Evolutionary conservation across 2,329 filamentous ascomycete genomes (phyloP).

Genomic region (Fusarium fracticaudum): DNA sequence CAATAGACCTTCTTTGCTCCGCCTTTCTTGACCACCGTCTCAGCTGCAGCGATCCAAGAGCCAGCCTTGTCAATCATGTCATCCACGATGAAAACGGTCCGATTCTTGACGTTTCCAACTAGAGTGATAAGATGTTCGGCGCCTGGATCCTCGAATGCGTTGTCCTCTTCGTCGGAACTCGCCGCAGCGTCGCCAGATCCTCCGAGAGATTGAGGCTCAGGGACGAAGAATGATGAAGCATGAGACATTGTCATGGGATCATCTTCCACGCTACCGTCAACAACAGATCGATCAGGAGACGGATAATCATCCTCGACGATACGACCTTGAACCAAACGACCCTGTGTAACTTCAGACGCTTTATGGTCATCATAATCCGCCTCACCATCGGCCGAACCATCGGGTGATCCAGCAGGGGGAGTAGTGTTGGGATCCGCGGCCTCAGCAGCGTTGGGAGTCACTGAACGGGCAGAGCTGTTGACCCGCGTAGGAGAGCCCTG

Average conservation of each 20-base stretch:
- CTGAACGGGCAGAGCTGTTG: slow-evolving; percentile 29
- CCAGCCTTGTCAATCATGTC: slow-evolving; percentile 99
- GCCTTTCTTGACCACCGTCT: slow-evolving; percentile 94
- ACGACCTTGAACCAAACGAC: slow-evolving; percentile 90
- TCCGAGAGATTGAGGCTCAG: slow-evolving; percentile 74
- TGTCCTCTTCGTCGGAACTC: slow-evolving; percentile 92
- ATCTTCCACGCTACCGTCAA: slow-evolving; percentile 74
- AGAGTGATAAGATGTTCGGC: slow-evolving; percentile 96
- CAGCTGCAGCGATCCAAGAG: slow-evolving; percentile 96
- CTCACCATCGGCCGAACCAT: slow-evolving; percentile 45
- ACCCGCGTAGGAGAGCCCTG: slow-evolving; percentile 55
- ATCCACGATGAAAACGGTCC: slow-evolving; percentile 93
- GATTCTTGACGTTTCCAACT: slow-evolving; percentile 91
- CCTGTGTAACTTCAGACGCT: slow-evolving; percentile 89
- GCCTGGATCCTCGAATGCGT: slow-evolving; percentile 80
- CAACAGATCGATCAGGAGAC: slow-evolving; percentile 76
- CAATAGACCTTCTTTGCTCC: slow-evolving; percentile 94
- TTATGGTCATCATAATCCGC: slow-evolving; percentile 78
- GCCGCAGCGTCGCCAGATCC: slow-evolving; percentile 85
- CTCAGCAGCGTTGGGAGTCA: slow-evolving; percentile 17
- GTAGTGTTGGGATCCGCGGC: slow-evolving; percentile 27
- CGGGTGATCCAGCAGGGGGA: slow-evolving; percentile 40
- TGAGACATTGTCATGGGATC: slow-evolving; percentile 84
- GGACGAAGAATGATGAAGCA: slow-evolving; percentile 82
- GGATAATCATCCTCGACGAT: slow-evolving; percentile 94